Percentiles rank a stretch among this genome's conserved stretches.
Conservation (phyloP, 2,329 filamentous ascomycete species). For the Phyllosticta capitalensis region DNA sequence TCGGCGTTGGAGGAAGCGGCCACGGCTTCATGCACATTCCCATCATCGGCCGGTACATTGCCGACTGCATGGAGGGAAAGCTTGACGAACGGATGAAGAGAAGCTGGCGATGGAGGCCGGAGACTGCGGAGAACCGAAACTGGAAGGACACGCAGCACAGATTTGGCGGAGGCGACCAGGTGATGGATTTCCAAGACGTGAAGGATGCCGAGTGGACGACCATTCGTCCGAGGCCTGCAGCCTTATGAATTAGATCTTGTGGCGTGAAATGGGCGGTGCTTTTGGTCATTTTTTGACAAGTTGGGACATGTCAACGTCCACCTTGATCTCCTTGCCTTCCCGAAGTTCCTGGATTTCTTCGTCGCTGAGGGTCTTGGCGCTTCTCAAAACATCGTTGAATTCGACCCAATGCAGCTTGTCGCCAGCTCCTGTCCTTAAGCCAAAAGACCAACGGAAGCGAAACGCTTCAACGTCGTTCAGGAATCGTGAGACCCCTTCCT, state of each 20-base stretch:
- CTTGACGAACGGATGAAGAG: constrained; percentile 34
- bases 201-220: constrained; percentile 18
- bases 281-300: neutral
- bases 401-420: no score
- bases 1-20: constrained; percentile 44
- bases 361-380: neutral
- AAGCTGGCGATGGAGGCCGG: constrained; percentile 42
- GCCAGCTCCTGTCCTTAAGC: no score
- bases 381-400: no score
- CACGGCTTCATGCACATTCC: constrained; percentile 47
- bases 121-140: constrained; percentile 37
- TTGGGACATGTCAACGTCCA: neutral
- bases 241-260: neutral
- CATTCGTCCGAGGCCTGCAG: constrained; percentile 7
- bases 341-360: neutral
- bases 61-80: constrained; percentile 38
- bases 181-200: constrained; percentile 39
- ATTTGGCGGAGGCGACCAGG: constrained; percentile 37
- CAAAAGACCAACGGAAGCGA: no score
- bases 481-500: no score
- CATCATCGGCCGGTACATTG: constrained; percentile 41
- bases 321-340: neutral
- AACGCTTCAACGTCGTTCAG: no score
- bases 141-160: constrained; percentile 41
- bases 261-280: neutral